phyloP scores from a whole-genome alignment of 768 basidiomycete species.

The Trametes sanguinea region DNA sequence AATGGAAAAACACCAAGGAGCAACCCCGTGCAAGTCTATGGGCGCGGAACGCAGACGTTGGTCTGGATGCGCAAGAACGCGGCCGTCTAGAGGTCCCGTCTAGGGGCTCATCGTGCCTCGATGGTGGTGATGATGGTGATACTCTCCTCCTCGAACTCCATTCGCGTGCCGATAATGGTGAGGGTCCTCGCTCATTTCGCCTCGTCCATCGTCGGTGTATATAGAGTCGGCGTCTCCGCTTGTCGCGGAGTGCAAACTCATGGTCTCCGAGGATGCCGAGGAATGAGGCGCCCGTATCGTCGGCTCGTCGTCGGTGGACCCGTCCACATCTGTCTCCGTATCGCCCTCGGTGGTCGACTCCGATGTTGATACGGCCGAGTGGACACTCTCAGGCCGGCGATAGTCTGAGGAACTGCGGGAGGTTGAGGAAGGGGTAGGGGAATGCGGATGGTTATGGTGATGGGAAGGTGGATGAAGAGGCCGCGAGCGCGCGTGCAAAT shows the following conservation, averaged over 20 bases:
- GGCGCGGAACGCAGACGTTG: background rate
- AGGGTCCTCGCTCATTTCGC: conserved; percentile 15
- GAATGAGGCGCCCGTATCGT: conserved; percentile 64
- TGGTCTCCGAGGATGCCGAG: conserved; percentile 39
- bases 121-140: conserved; percentile 12
- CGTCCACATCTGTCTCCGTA: conserved; percentile 52
- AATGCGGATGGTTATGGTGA: conserved; percentile 2
- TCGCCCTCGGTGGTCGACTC: conserved; percentile 38
- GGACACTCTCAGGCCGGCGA: conserved; percentile 22
- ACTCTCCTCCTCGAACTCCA: conserved; percentile 9
- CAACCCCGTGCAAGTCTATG: conserved; percentile 16
- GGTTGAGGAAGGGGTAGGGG: conserved; percentile 23
- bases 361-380: conserved; percentile 24
- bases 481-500: conserved; percentile 27
- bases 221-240: conserved; percentile 37
- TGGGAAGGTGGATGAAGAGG: conserved; percentile 3
- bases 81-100: background rate
- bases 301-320: conserved; percentile 78
- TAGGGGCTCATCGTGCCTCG: conserved; percentile 16
- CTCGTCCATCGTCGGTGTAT: conserved; percentile 33
- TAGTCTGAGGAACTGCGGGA: conserved; percentile 21
- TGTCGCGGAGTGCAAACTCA: conserved; percentile 33
- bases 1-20: conserved; percentile 2
- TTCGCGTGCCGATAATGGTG: conserved; percentile 1
- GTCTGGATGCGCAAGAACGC: background rate